phyloP scores from a whole-genome alignment of 2,329 filamentous ascomycete genomes.

The Fusarium keratoplasticum region DNA sequence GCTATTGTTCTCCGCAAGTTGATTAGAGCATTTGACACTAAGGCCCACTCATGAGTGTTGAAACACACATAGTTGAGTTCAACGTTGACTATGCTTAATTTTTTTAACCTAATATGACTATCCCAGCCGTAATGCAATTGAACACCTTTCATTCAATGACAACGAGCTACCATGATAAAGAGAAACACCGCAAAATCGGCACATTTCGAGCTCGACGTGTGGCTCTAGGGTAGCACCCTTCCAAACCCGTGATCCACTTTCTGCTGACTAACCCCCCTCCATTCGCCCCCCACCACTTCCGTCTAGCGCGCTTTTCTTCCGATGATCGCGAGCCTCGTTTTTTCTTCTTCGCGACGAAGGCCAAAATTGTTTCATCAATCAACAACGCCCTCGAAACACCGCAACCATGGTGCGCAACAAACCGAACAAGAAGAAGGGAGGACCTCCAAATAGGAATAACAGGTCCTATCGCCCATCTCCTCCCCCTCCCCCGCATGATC shows the following conservation, averaged over 20 bases:
- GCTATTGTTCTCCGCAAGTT: not conserved
- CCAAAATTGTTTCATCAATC: conserved; percentile 8
- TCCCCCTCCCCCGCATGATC: conserved; percentile 23
- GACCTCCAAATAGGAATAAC: conserved; percentile 27
- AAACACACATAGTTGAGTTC: not conserved
- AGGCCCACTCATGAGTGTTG: not conserved
- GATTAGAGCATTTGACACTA: too few relatives aligned
- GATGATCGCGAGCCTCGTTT: not conserved
- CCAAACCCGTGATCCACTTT: not conserved
- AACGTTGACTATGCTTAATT: not conserved
- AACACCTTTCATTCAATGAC: not conserved
- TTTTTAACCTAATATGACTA: not conserved
- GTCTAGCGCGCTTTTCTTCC: not conserved
- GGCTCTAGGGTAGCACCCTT: not conserved
- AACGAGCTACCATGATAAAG: not conserved
- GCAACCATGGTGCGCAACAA: conserved; percentile 31
- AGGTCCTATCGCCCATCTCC: conserved; percentile 30
- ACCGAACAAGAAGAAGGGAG: conserved; percentile 10
- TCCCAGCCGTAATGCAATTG: accelerated
- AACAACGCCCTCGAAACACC: not conserved
- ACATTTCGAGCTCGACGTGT: not conserved
- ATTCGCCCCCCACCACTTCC: not conserved
- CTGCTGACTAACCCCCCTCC: not conserved
- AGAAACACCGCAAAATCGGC: not conserved
- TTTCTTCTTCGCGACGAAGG: not conserved